Percentiles rank a stretch among this genome's conserved stretches.
Evolutionary conservation across 225 moss, liverwort and hornwort genomes (phyloP).

Genomic region (Pseudoscleropodium purum): DNA sequence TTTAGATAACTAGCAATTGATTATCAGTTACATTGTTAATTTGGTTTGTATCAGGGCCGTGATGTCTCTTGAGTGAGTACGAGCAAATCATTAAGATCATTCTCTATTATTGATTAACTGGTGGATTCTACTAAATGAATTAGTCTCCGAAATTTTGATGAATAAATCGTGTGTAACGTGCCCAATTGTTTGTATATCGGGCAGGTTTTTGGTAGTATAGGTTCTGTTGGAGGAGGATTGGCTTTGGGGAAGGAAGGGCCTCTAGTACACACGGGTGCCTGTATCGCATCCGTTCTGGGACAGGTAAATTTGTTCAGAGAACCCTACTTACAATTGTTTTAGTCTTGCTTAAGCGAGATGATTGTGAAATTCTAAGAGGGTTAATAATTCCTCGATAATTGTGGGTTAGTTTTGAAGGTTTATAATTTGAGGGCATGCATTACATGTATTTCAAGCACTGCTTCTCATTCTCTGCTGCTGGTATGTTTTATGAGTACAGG

Average conservation of each 20-base stretch:
- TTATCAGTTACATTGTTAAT: neutral
- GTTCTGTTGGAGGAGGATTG: slow-evolving; percentile 97
- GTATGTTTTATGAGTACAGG: slow-evolving; percentile 55
- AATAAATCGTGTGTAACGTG: neutral
- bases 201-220: slow-evolving; percentile 96
- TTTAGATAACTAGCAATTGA: neutral
- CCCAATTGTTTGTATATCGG: neutral
- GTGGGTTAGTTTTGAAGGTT: neutral
- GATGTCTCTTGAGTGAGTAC: neutral
- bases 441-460: neutral
- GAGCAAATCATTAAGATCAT: neutral
- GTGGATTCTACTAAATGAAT: neutral
- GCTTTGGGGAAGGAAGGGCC: slow-evolving; percentile 99
- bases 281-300: slow-evolving; percentile 95
- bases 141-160: neutral
- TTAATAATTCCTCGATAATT: neutral
- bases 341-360: neutral
- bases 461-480: neutral
- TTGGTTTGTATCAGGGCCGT: neutral
- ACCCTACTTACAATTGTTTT: neutral
- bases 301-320: slow-evolving; percentile 51
- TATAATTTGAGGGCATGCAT: neutral
- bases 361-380: neutral
- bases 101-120: neutral
- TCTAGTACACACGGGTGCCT: slow-evolving; percentile 97